phyloP scores from a whole-genome alignment of 2,329 filamentous ascomycete genomes.

The Alternaria angustiovoidea region DNA sequence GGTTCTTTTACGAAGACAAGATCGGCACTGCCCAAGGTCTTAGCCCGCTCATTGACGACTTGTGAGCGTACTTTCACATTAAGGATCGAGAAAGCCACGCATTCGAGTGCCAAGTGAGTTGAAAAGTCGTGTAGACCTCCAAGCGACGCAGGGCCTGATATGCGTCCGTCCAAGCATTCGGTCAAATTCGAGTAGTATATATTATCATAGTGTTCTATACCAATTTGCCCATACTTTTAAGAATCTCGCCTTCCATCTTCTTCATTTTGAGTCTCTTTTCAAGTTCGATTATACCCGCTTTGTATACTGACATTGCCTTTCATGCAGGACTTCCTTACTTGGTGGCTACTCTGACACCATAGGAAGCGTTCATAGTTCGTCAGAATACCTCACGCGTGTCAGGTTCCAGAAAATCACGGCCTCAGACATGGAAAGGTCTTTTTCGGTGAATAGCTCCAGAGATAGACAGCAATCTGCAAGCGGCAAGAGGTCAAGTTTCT shows the following conservation, averaged over 20 bases:
- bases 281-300: not conserved
- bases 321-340: too few relatives aligned
- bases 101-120: not conserved
- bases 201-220: not conserved
- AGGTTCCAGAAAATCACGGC: too few relatives aligned
- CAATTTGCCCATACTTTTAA: fast-evolving
- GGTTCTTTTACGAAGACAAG: constrained; percentile 54
- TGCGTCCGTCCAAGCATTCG: not conserved
- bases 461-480: too few relatives aligned
- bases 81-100: not conserved
- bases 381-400: too few relatives aligned
- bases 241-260: not conserved
- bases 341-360: too few relatives aligned
- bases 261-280: not conserved
- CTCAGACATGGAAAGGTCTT: too few relatives aligned
- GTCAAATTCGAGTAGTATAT: not conserved
- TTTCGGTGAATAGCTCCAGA: too few relatives aligned
- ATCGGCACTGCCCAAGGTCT: constrained; percentile 56
- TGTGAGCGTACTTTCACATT: constrained; percentile 7
- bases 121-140: not conserved
- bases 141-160: not conserved
- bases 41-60: constrained; percentile 47
- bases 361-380: too few relatives aligned
- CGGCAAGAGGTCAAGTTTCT: too few relatives aligned
- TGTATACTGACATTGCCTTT: not conserved